Evolutionary conservation across 345 rosid genomes (phyloP).

Genomic region (Bruguiera parviflora): DNA sequence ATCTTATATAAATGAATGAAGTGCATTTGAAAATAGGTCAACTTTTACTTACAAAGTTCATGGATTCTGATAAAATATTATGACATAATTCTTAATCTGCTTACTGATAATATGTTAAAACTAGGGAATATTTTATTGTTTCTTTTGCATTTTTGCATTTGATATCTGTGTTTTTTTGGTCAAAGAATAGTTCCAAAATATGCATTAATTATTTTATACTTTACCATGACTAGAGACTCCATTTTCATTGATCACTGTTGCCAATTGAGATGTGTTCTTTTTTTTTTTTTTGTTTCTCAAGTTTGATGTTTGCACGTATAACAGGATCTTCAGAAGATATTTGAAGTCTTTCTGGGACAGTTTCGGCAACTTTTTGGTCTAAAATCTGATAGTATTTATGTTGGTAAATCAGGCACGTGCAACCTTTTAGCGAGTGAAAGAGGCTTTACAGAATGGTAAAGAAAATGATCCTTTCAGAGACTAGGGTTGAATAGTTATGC

Average conservation of each 20-base stretch:
- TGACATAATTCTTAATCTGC: no score
- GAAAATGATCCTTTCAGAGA: slow-evolving; percentile 6
- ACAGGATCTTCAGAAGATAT: slow-evolving; percentile 75
- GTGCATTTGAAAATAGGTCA: no score
- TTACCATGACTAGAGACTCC: slow-evolving; percentile 8
- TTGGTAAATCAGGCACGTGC: slow-evolving; percentile 55
- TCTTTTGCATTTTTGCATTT: no score
- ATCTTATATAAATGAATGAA: no score
- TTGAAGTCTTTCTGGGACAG: slow-evolving; percentile 91
- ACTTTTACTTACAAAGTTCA: no score
- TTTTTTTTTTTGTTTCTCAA: slow-evolving; percentile 21
- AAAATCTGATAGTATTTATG: slow-evolving; percentile 49
- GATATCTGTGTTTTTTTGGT: background rate
- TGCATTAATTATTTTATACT: background rate
- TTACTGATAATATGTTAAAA: no score
- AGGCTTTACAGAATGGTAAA: slow-evolving; percentile 92
- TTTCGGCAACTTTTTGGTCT: slow-evolving; percentile 84
- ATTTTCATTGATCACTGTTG: background rate
- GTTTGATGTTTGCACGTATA: slow-evolving; percentile 20
- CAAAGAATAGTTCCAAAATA: background rate
- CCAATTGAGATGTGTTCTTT: slow-evolving; percentile 15
- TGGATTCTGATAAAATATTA: no score
- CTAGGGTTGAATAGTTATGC: background rate
- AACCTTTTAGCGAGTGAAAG: slow-evolving; percentile 65
- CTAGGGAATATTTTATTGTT: no score